A percentile compares a stretch with the other conserved stretches of the same genome.
phyloP scores from a whole-genome alignment of 345 rosid genomes.

The Syzygium grande region DNA sequence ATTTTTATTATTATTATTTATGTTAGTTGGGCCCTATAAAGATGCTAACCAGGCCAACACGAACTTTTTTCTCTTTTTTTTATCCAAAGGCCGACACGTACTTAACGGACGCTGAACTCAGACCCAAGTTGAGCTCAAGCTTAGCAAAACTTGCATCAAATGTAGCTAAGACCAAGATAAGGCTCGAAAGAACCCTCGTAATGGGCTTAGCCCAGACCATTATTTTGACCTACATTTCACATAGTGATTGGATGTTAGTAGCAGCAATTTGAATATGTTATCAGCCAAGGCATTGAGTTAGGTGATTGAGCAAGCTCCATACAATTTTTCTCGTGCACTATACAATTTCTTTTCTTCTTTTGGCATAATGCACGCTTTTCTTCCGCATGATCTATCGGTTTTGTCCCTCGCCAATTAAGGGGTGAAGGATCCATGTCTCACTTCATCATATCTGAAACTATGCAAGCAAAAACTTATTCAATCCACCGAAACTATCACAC shows the following conservation, averaged over 20 bases:
- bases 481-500: neutral
- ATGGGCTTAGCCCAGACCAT: neutral
- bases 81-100: too few species aligned
- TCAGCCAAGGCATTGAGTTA: rapidly evolving
- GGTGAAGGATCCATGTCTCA: neutral
- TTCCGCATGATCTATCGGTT: neutral
- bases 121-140: neutral
- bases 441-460: neutral
- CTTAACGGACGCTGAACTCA: neutral
- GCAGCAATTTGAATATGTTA: neutral
- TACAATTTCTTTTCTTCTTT: neutral
- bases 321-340: neutral
- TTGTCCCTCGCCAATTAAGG: neutral
- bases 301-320: neutral
- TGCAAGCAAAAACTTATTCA: neutral
- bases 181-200: neutral
- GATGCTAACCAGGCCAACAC: too few species aligned
- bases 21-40: too few species aligned
- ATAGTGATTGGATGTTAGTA: neutral
- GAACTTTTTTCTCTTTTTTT: too few species aligned
- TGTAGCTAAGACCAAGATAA: neutral
- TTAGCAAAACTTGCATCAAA: neutral
- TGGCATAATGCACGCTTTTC: neutral
- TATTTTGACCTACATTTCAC: neutral
- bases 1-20: too few species aligned